phyloP scores from a whole-genome alignment of 2,329 filamentous ascomycete genomes.

The Lecanicillium sp. region DNA sequence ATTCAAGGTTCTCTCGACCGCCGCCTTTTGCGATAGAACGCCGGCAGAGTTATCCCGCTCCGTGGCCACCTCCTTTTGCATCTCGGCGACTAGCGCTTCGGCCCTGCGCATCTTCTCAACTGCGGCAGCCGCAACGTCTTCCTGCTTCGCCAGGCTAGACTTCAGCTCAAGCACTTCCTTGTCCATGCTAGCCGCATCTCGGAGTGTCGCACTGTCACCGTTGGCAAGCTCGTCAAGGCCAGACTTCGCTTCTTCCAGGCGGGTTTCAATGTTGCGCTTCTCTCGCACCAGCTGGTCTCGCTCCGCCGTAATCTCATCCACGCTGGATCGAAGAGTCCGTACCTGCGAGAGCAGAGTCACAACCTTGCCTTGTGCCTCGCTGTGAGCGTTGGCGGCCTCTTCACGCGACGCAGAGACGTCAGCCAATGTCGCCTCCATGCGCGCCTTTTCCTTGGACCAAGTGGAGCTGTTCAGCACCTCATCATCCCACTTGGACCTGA shows the following conservation, averaged over 20 bases:
- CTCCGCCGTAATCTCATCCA: slow-evolving; percentile 81
- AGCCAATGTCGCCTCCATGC: slow-evolving; percentile 80
- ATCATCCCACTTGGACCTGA: slow-evolving; percentile 95
- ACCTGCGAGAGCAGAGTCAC: slow-evolving; percentile 87
- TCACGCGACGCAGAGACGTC: slow-evolving; percentile 88
- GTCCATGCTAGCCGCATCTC: slow-evolving; percentile 82
- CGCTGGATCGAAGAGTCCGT: slow-evolving; percentile 68
- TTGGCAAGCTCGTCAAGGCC: slow-evolving; percentile 81
- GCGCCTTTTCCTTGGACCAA: slow-evolving; percentile 95
- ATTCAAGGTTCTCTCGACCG: slow-evolving; percentile 81
- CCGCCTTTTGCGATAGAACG: slow-evolving; percentile 83
- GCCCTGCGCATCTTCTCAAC: slow-evolving; percentile 96
- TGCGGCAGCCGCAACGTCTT: slow-evolving; percentile 84
- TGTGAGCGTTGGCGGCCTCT: slow-evolving; percentile 87
- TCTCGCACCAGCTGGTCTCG: slow-evolving; percentile 79
- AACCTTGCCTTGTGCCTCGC: slow-evolving; percentile 89
- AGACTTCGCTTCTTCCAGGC: slow-evolving; percentile 79
- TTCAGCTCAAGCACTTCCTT: slow-evolving; percentile 86
- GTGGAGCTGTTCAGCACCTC: slow-evolving; percentile 96
- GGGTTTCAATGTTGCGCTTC: slow-evolving; percentile 80
- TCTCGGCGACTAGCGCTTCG: slow-evolving; percentile 77
- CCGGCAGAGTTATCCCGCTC: slow-evolving; percentile 77
- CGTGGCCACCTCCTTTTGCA: slow-evolving; percentile 83
- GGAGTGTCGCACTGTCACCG: slow-evolving; percentile 78
- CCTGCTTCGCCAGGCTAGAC: slow-evolving; percentile 79